Base-by-base conservation (phyloP, 2,329 filamentous ascomycete species). In the Mariannaea sp. region DNA sequence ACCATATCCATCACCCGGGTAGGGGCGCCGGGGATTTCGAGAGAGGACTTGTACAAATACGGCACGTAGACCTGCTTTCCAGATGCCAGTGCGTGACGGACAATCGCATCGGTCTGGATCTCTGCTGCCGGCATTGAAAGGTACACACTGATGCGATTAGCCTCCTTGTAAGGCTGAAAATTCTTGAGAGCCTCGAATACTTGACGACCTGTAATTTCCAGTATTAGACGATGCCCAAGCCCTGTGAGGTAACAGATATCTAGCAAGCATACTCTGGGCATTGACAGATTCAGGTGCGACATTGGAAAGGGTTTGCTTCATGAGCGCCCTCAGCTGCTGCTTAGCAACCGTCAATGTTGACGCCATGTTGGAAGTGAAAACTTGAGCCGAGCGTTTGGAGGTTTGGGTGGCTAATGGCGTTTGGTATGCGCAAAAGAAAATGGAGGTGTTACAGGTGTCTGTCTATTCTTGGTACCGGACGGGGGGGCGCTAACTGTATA, bases 41-140 rank as follows among this genome's bases (percentile, higher is more conserved):
- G 65, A 4, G 76, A 76, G 24, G 77, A 77, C 64, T 80, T 85
- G 74, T 94, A 87, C 46, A 96, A 87, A 69, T 94, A 97, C 0
- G 94, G 94, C 41, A 99, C 86, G 71, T 91, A 97, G 53, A 99
- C 92, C 56, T 87, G 79, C 74, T 97, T 99, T 32, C 89, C 90
- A 3, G 78, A 72, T 6, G 75, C 73, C 20, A 99, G 78, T 10
- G 93, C 92, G 76, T 97, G 84, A 22, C 84, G 83, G 7, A 97
- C 90, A 49, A 97, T 90, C 42, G 80, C 77, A 45, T 87, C 85
- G 2, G 94, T 99, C 62, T 92, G 90, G 20, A 96, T 82, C 75
- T 99, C 94, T 19, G 87, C 88, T 8, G 79, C 76, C 1, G 92
- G 92, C 94, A 99, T 99, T 9, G 93, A 94, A 13, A 99, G 79